A percentile compares a stretch with the other conserved stretches of the same genome.
Conservation (phyloP, 257 asterid species). For the Catharanthus roseus region DNA sequence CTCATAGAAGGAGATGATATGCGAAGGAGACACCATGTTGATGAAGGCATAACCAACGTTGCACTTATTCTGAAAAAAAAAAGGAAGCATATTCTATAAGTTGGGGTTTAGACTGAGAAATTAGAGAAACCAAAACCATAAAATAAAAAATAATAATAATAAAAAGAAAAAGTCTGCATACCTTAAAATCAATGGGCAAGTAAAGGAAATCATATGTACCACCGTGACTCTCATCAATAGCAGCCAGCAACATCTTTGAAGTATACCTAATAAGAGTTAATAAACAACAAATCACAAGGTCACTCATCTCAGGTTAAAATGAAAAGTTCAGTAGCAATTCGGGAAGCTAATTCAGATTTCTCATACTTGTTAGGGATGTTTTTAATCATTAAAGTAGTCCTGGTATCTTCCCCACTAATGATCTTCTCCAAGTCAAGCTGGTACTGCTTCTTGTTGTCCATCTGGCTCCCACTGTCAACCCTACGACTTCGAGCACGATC, state of each 20-base stretch:
- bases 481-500: conserved; percentile 77
- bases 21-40: conserved; percentile 84
- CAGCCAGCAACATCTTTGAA: conserved; percentile 86
- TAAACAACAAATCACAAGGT: background rate
- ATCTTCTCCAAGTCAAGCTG: conserved; percentile 90
- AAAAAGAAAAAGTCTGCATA: too few species aligned
- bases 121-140: background rate
- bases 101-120: conserved; percentile 13
- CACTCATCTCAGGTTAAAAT: conserved; percentile 2
- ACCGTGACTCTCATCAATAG: conserved; percentile 89
- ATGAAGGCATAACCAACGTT: conserved; percentile 97
- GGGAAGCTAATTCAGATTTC: background rate
- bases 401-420: conserved; percentile 61
- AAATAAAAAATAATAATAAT: too few species aligned
- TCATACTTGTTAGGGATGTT: conserved; percentile 98
- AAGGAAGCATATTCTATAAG: conserved; percentile 3
- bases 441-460: conserved; percentile 75
- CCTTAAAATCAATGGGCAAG: conserved; percentile 96
- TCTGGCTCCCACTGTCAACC: conserved; percentile 55
- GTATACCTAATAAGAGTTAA: conserved; percentile 56
- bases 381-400: conserved; percentile 94
- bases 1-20: conserved; percentile 75
- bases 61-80: conserved; percentile 78
- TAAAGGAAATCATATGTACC: conserved; percentile 90
- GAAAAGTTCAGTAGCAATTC: background rate